These are phyloP conservation scores for Ilyonectria mors-panacis DNA, from an alignment of 2,329 filamentous ascomycete genomes.

Conservation along the genomic window DNA sequence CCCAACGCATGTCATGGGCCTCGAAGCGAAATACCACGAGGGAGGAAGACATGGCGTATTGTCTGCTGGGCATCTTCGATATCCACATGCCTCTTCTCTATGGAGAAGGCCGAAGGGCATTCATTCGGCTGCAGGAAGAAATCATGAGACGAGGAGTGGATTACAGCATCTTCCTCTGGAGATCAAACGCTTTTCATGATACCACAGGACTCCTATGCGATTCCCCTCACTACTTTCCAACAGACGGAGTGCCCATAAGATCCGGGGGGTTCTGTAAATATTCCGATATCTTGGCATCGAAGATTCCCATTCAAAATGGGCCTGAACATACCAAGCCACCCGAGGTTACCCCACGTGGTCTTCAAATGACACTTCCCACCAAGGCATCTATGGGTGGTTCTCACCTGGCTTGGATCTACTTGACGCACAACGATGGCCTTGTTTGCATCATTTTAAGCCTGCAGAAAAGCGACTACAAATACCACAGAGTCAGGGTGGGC, in stretches of 20 bases:
- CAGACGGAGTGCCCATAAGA: slow-evolving; percentile 13
- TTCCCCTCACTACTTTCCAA: slow-evolving; percentile 24
- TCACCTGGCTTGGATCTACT: slow-evolving; percentile 16
- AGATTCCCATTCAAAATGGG: not conserved
- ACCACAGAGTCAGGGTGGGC: slow-evolving; percentile 17
- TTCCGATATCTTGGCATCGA: slow-evolving; percentile 4
- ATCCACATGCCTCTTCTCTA: slow-evolving; percentile 31
- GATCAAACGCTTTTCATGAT: slow-evolving; percentile 12
- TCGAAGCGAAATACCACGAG: slow-evolving; percentile 26
- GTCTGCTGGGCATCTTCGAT: slow-evolving; percentile 27
- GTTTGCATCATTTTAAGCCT: slow-evolving; percentile 17
- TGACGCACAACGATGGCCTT: slow-evolving; percentile 9
- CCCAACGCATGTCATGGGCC: slow-evolving; percentile 30
- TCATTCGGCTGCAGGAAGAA: slow-evolving; percentile 25
- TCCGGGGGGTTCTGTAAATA: slow-evolving; percentile 18
- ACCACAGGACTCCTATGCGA: slow-evolving; percentile 24
- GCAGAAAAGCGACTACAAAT: slow-evolving; percentile 2
- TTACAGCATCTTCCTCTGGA: slow-evolving; percentile 31
- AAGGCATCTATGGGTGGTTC: not conserved
- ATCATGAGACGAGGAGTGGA: slow-evolving; percentile 27
- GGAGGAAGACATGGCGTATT: slow-evolving; percentile 28
- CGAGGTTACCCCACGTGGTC: slow-evolving; percentile 17
- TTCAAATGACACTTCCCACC: slow-evolving; percentile 22
- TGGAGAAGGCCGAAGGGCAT: slow-evolving; percentile 22
- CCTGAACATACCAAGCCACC: slow-evolving; percentile 4